Percentiles rank a stretch among this genome's conserved stretches.
Conservation (phyloP, 169 alveolate species). For the Toxoplasma gondii region DNA sequence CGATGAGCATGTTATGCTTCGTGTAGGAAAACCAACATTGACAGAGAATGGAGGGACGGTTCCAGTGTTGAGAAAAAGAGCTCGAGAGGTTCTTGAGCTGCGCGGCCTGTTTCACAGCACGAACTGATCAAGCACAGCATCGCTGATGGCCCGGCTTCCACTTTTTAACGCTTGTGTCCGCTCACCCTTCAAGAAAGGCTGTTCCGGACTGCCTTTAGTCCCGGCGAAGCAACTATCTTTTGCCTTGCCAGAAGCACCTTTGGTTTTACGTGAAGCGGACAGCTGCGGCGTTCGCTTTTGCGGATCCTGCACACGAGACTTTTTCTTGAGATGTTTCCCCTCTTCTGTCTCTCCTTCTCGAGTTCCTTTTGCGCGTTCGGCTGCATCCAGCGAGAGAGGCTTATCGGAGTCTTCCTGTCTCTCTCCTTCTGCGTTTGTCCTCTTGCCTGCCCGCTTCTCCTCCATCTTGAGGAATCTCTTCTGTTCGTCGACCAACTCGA, state of each 20-base stretch:
- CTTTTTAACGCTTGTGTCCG: not conserved
- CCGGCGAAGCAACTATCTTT: too few relatives aligned
- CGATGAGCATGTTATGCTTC: too few relatives aligned
- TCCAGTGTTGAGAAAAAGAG: too few relatives aligned
- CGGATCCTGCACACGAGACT: not conserved
- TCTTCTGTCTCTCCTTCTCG: not conserved
- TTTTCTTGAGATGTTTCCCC: not conserved
- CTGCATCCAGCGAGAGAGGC: not conserved
- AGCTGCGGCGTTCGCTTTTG: not conserved
- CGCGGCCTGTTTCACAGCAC: too few relatives aligned
- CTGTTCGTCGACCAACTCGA: conserved; percentile 75
- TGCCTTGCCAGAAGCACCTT: too few relatives aligned
- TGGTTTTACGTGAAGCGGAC: not conserved
- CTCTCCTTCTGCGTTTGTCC: not conserved
- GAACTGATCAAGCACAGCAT: not conserved
- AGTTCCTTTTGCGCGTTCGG: not conserved
- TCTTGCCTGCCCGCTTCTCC: conserved; percentile 32
- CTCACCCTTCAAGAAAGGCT: not conserved
- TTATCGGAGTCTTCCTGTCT: not conserved
- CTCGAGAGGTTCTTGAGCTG: not conserved
- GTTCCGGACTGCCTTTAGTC: too few relatives aligned
- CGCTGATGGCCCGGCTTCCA: not conserved
- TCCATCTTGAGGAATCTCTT: conserved; percentile 24
- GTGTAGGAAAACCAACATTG: too few relatives aligned
- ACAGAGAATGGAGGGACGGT: too few relatives aligned